Conservation (phyloP, 78 protist genomes). For the Dictyostelium discoideum region DNA sequence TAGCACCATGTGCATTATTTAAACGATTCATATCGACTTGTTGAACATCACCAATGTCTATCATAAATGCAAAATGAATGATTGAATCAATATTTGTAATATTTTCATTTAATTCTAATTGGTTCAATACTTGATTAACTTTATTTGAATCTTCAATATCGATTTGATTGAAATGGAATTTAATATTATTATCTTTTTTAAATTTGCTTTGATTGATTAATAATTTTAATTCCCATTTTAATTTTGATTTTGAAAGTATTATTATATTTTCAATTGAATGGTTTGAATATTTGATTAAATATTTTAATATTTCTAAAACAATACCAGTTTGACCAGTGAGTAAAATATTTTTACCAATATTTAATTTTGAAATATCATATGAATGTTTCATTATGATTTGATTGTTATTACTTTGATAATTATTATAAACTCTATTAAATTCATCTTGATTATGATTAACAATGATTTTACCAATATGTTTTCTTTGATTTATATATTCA, state of each 20-base stretch:
- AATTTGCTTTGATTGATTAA: conserved; percentile 20
- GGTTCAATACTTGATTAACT: not conserved
- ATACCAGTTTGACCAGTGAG: conserved; percentile 75
- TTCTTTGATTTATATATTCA: conserved; percentile 17
- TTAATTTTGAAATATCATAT: not conserved
- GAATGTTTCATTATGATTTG: not conserved
- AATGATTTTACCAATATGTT: conserved; percentile 56
- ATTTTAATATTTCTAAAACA: conserved; percentile 5
- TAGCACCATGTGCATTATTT: conserved; percentile 4
- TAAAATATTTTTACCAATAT: conserved; percentile 2
- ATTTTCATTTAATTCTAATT: not conserved
- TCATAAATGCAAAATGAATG: not conserved
- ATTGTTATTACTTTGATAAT: not conserved
- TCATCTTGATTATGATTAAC: conserved; percentile 5
- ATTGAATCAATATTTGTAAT: conserved; percentile 1
- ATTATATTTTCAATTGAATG: conserved; percentile 1
- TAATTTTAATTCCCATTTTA: conserved; percentile 44
- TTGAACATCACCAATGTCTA: not conserved
- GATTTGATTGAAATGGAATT: conserved; percentile 4
- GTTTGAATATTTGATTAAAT: conserved; percentile 4
- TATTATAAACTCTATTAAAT: not conserved
- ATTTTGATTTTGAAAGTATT: conserved; percentile 17
- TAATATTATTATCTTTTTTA: not conserved
- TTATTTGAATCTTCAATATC: not conserved
- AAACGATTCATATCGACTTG: not conserved